phyloP scores from a whole-genome alignment of 192 early-diverging fungal genomes.

The Coemansia aciculifera region DNA sequence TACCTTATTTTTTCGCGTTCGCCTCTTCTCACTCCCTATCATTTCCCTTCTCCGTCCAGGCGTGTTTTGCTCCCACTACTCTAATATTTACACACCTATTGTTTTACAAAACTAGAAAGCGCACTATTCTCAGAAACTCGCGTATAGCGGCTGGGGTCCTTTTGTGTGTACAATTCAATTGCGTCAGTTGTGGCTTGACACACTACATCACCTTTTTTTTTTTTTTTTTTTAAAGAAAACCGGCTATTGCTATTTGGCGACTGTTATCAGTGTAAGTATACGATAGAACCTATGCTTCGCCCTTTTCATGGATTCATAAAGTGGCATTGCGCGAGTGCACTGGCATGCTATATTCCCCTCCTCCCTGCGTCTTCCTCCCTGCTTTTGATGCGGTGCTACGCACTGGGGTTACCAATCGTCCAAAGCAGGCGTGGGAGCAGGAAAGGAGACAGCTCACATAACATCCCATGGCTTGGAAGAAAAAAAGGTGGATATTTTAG shows the following conservation, averaged over 20 bases:
- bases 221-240: neutral
- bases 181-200: slow-evolving; percentile 5
- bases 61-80: neutral
- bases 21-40: neutral
- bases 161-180: neutral
- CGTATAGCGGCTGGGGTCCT: neutral
- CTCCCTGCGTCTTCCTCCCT: neutral
- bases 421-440: slow-evolving; percentile 2
- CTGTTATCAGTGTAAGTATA: neutral
- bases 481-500: slow-evolving; percentile 1
- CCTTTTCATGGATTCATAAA: neutral
- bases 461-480: neutral
- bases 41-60: neutral
- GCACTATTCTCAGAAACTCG: neutral
- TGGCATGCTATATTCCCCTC: neutral
- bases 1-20: neutral
- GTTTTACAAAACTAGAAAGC: neutral
- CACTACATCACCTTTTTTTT: neutral
- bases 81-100: neutral
- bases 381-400: neutral
- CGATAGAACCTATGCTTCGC: no score
- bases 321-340: neutral
- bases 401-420: neutral
- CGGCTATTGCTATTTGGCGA: neutral
- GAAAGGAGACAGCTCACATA: neutral